A percentile compares a stretch with the other conserved stretches of the same genome.
Evolutionary conservation across 2,329 filamentous ascomycete species (phyloP).

Genomic region (Monosporascus sp.): DNA sequence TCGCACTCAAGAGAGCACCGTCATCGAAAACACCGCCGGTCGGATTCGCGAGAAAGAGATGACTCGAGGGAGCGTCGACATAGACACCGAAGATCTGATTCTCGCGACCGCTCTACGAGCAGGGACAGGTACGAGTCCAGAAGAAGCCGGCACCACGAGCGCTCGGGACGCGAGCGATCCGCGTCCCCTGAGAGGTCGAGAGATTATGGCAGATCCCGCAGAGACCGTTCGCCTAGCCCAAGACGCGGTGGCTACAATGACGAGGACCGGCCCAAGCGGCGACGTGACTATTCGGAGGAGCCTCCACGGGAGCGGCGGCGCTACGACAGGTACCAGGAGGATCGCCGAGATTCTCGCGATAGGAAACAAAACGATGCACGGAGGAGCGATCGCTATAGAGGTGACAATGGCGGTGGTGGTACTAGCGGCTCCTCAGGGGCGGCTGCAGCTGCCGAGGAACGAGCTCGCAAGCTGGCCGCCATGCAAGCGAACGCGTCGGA

Average conservation of each 20-base stretch:
- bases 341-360: conserved; percentile 20
- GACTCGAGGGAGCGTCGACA: conserved; percentile 32
- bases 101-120: conserved; percentile 32
- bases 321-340: conserved; percentile 17
- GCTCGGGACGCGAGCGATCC: conserved; percentile 14
- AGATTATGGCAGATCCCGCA: conserved; percentile 15
- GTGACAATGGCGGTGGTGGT: conserved; percentile 20
- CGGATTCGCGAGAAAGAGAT: conserved; percentile 33
- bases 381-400: conserved; percentile 14
- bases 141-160: conserved; percentile 16
- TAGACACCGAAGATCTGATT: conserved; percentile 40
- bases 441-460: conserved; percentile 38
- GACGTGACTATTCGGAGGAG: conserved; percentile 22
- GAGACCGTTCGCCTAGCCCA: conserved; percentile 26
- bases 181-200: conserved; percentile 11
- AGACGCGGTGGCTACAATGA: conserved; percentile 23
- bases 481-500: conserved; percentile 69
- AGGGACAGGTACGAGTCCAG: conserved; percentile 31
- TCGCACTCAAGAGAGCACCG: conserved; percentile 28
- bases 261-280: conserved; percentile 24
- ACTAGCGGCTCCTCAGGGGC: conserved; percentile 23
- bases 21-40: conserved; percentile 37
- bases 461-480: conserved; percentile 61
- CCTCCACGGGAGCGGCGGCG: conserved; percentile 15
- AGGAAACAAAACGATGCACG: conserved; percentile 13